Evolutionary conservation across 495 filamentous ascomycete species (phyloP), one percentile per base, ranked within the genome.

Genomic region (Hypoxylon subgilvum): DNA sequence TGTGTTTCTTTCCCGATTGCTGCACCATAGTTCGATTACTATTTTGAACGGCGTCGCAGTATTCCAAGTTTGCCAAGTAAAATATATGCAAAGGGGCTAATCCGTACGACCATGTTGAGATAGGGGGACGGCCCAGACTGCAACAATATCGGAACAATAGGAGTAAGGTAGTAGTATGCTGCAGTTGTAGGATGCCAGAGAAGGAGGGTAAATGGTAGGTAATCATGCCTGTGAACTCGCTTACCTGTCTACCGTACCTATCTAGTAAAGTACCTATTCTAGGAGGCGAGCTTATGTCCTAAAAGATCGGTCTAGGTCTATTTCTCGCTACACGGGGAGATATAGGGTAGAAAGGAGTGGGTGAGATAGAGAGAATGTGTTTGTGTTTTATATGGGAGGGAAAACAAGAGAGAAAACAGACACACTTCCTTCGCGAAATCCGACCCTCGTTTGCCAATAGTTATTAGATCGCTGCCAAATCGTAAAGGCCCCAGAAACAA

Each of bases 51-150:
- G 17, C 25, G 45, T 50, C 12, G 54, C 31, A 57, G 31, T 39
- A 44, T 57, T 16, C 14, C 28, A 55, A 16, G 35, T 5, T 35
- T 34, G 48, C 60, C 60, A 58, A 63, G 60, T 63, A n/a, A n/a
- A 52, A 38, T 53, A 55, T 31, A 57, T 48, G 31, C 34, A 35
- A 19, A 52, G 16, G 22, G 23, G 47, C 60, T 47, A 63, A 63
- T 57, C 47, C 58, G 34, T 47, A 42, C 31, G 16, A 23, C 22
- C 2, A 19, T 63, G 60, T 63, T 52, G 60, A 28, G 52, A 57
- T 61, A 4, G 4, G 23, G 34, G 25, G 40, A 27, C 17, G 38
- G 52, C 36, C 40, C 38, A 57, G 46, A 57, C 48, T 52, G 39
- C 52, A 56, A 38, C 36, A 40, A 53, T 27, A 41, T 58, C 53